Base-by-base conservation (phyloP, 1,284 basidiomycete genomes). In the Marasmius oreades region DNA sequence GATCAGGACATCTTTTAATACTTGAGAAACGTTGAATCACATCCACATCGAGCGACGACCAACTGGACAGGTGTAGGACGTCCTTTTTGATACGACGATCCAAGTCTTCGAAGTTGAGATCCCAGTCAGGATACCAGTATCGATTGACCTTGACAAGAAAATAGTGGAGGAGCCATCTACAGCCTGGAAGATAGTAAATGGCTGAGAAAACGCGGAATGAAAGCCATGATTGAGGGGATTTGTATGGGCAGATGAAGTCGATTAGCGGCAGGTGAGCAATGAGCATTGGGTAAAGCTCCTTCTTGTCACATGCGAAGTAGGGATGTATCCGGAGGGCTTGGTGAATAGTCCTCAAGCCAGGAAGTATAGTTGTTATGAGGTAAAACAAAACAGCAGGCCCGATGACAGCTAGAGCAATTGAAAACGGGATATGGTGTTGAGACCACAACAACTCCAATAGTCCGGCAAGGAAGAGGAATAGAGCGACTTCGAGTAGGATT, bases 401-500 rank as follows among this genome's bases (percentile, higher is more conserved):
- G 24, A 56, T 42, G 18, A 44, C 39, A 5, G 14, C 23, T 1
- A 22, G n/a, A 14, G 42, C 33, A 23, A 52, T 8, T 5, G 23
- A 22, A 28, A 50, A 50, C 2, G 51, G 48, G 44, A 46, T 39
- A 20, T 1, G 39, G 24, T 56, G 24, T n/a, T 28, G 50, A 34
- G 8, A 16, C 51, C 55, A 52, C 8, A 56, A 22, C 5, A 56
- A 31, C 7, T 56, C 55, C 7, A 56, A 26, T 5, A 55, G 36
- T 22, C 54, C 54, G 18, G 37, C 48, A 43, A 55, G 42, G 23
- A 55, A 55, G 12, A 55, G 34, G 20, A 55, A 26, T 10, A 55
- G 37, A 10, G 54, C 44, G 4, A 55, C 22, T 14, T 55, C 43
- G 5, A 55, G 46, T 2, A 55, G 47, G 22, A 51, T 47, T 18